Evolutionary conservation across 1,284 basidiomycete species (phyloP), one percentile per base, ranked within the genome.

Genomic region (Leucoagaricus sp.): DNA sequence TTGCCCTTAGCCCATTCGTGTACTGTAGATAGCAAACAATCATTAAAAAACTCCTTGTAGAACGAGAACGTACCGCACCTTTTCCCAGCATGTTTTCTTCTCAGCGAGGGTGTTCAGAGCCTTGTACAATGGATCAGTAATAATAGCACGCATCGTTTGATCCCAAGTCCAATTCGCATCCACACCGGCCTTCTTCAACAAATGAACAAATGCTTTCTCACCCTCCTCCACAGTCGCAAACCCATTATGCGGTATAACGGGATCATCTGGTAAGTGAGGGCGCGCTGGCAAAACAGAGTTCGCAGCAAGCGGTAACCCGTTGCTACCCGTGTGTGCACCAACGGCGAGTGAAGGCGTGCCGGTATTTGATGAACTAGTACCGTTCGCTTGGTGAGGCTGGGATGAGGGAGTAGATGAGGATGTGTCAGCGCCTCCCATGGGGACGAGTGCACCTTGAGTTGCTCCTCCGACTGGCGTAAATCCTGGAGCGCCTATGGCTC

Each of bases 81-180:
- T 95, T 71, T 94, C 91, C 83, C 89, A 99, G 47, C 89, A 88
- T 46, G 87, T 79, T 74, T 98, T 98, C 77, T 96, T 96, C 75
- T 99, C 94, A 3, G 94, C 92, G 50, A 98, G 80, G 45, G 92
- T 93, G 69, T 93, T 93, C 59, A 99, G 79, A 49, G 94, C 91
- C 76, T 96, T 97, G 78, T 98, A 99, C 62, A 98, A 75, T 36
- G 97, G 96, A 76, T 99, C 96, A 64, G 95, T 98, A 73, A 99
- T 96, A 72, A 97, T 94, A 64, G 91, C 90, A 66, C 96, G 85
- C 91, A 99, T 97, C 47, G 96, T 95, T 74, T 93, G 87, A 72
- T 99, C 97, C 97, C 97, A 99, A 19, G 94, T 96, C 92, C 93
- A 98, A 62, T 83, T 87, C 47, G 91, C 86, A 73, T 94, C 92